A percentile compares a stretch with the other conserved stretches of the same genome.
Evolutionary conservation across 2,329 filamentous ascomycete genomes (phyloP).

Genomic region (Didymella keratinophila): DNA sequence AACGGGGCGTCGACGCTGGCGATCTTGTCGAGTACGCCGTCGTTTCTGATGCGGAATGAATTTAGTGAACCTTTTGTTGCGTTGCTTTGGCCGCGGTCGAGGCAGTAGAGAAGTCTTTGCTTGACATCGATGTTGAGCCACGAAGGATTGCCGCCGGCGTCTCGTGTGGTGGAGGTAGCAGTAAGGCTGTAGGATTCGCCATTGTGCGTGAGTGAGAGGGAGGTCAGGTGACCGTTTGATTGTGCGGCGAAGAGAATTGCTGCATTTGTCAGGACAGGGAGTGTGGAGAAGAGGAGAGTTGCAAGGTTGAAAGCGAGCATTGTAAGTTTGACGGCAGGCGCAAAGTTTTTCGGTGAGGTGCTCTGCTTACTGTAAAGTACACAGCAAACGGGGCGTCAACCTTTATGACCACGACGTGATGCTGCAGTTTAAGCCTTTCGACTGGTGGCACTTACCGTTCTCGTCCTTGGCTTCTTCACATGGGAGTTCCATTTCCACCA

Average conservation of each 20-base stretch:
- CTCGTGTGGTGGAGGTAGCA: conserved; percentile 16
- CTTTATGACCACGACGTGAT: neutral
- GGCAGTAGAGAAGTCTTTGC: conserved; percentile 25
- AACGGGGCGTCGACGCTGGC: conserved; percentile 22
- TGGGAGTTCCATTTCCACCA: conserved; percentile 5
- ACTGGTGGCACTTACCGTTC: conserved; percentile 7
- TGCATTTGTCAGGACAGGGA: conserved; percentile 11
- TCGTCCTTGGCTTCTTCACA: neutral
- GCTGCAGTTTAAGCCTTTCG: neutral
- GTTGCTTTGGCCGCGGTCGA: conserved; percentile 23
- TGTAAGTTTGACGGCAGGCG: neutral
- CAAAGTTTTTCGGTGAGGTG: neutral
- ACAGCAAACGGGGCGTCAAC: neutral
- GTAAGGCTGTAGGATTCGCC: conserved; percentile 16
- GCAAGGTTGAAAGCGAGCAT: neutral
- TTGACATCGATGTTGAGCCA: conserved; percentile 22
- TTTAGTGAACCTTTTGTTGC: conserved; percentile 23
- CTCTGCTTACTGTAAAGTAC: neutral
- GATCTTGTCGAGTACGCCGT: conserved; percentile 16
- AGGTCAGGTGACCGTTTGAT: conserved; percentile 25
- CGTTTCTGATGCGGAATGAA: conserved; percentile 15
- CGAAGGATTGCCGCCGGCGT: conserved; percentile 22
- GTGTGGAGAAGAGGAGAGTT: neutral
- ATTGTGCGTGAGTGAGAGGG: conserved; percentile 10
- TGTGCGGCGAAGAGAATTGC: conserved; percentile 25